Conservation (phyloP, 2,329 filamentous ascomycete genomes). For the Zymoseptoria ardabiliae region DNA sequence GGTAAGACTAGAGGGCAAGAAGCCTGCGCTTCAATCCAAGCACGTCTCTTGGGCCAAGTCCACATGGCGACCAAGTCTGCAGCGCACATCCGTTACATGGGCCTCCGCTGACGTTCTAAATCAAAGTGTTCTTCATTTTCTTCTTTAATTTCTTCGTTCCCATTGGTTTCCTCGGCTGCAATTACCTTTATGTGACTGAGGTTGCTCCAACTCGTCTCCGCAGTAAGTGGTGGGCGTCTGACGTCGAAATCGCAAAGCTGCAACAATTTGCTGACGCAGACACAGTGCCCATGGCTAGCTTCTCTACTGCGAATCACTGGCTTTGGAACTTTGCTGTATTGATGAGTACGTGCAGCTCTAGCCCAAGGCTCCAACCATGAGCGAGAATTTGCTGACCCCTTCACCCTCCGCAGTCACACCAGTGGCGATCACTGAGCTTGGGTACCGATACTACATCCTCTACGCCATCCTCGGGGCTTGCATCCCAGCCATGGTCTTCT, state of each 20-base stretch:
- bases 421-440: constrained; percentile 44
- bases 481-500: constrained; percentile 45
- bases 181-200: constrained; percentile 55
- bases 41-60: no score
- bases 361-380: no score
- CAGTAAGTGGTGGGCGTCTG: no score
- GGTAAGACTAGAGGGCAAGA: neutral
- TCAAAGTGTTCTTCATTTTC: constrained; percentile 48
- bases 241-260: no score
- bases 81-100: no score
- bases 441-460: constrained; percentile 47
- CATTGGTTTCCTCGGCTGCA: constrained; percentile 52
- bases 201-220: constrained; percentile 46
- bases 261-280: neutral
- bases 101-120: no score
- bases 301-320: constrained; percentile 51
- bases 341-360: constrained; percentile 28
- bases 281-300: constrained; percentile 45
- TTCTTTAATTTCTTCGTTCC: constrained; percentile 55
- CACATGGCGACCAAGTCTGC: no score
- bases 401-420: constrained; percentile 30
- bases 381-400: neutral
- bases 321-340: constrained; percentile 43
- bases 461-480: constrained; percentile 42
- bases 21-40: neutral